Percentiles rank a stretch among this genome's conserved stretches.
Conservation (phyloP, 2,329 filamentous ascomycete genomes). For the Ophiosphaerella narmari region DNA sequence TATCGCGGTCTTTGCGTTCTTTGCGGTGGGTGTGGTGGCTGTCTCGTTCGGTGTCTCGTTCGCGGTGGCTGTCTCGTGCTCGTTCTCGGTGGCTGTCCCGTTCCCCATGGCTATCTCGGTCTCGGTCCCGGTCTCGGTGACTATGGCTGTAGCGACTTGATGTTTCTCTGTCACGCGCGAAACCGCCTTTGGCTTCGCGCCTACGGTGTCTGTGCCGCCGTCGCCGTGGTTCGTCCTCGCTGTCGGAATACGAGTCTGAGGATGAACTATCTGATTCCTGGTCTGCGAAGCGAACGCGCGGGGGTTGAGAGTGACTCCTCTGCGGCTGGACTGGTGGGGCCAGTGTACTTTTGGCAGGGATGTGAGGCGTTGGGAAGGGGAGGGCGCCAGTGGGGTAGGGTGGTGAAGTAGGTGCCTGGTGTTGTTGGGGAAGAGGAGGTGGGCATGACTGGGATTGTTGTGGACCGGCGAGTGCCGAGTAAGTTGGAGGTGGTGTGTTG, state of each 20-base stretch:
- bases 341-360: constrained; percentile 25
- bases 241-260: constrained; percentile 23
- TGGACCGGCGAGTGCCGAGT: constrained; percentile 29
- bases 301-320: constrained; percentile 39
- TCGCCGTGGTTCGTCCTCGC: constrained; percentile 13
- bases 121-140: not conserved
- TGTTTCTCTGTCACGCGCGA: constrained; percentile 9
- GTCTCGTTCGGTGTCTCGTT: constrained; percentile 6
- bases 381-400: constrained; percentile 16
- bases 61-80: not conserved
- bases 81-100: not conserved
- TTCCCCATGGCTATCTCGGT: not conserved
- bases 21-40: constrained; percentile 13
- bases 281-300: constrained; percentile 39
- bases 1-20: constrained; percentile 40
- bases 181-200: constrained; percentile 13
- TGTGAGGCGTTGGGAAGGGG: constrained; percentile 7
- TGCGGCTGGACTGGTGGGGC: constrained; percentile 30
- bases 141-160: constrained; percentile 2
- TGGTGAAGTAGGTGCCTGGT: constrained; percentile 6
- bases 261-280: constrained; percentile 22
- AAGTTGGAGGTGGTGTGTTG: constrained; percentile 22
- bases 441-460: constrained; percentile 29
- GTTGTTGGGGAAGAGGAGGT: constrained; percentile 12
- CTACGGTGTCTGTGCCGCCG: constrained; percentile 21